A percentile compares a stretch with the other conserved stretches of the same genome.
These are phyloP conservation scores for Fusarium floridanum DNA, from an alignment of 2,329 filamentous ascomycete genomes.

Conservation along the genomic window DNA sequence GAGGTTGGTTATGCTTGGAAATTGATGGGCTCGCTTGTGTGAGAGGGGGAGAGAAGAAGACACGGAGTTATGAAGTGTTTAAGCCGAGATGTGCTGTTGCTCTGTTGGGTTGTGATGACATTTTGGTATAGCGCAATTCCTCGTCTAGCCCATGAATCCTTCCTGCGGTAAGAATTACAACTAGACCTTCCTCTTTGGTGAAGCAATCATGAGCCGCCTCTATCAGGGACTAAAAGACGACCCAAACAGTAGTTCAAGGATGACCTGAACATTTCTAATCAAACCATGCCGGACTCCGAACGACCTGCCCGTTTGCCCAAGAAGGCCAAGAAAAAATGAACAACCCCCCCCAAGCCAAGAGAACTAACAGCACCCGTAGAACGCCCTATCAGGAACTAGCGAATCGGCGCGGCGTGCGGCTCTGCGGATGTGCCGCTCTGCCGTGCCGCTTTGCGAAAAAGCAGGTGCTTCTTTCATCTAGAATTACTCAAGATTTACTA, in stretches of 20 bases:
- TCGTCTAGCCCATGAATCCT: background rate
- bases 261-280: background rate
- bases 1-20: background rate
- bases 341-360: background rate
- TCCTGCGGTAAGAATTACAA: background rate
- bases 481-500: constrained; percentile 15
- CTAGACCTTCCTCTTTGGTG: constrained; percentile 1
- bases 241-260: background rate
- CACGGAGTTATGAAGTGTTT: background rate
- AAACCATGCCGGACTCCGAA: constrained; percentile 12
- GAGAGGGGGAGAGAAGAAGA: background rate
- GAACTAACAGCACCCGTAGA: background rate
- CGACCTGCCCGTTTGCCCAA: background rate
- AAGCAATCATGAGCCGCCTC: background rate
- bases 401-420: constrained; percentile 13
- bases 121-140: background rate
- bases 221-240: background rate
- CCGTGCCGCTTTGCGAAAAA: background rate
- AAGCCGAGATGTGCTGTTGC: background rate
- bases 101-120: background rate
- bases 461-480: background rate
- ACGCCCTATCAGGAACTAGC: background rate
- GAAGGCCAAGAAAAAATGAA: background rate
- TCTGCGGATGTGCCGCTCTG: constrained; percentile 14
- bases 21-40: background rate